Percentiles rank a stretch among this genome's conserved stretches.
Conservation (phyloP, 352 stramenopile species). For the Thraustochytrium sp. region DNA sequence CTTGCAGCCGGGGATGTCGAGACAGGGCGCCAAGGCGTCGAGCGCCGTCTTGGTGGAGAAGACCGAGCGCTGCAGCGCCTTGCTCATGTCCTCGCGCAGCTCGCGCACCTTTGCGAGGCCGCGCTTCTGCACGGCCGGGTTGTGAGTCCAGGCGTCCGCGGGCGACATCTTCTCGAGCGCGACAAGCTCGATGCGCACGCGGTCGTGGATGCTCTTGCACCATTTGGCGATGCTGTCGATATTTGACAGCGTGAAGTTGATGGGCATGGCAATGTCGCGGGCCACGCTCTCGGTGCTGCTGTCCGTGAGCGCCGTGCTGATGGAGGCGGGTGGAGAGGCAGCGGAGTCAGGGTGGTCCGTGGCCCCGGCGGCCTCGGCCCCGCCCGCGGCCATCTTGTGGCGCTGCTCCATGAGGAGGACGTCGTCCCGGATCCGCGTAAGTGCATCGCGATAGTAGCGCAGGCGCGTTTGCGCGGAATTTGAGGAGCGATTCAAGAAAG, state of each 20-base stretch:
- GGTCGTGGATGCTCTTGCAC: neutral
- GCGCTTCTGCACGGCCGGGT: neutral
- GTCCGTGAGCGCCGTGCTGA: too few species aligned
- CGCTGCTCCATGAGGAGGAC: too few species aligned
- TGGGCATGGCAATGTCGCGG: neutral
- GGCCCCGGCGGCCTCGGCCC: too few species aligned
- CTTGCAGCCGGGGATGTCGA: neutral
- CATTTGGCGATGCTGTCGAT: neutral
- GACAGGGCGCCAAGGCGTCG: neutral
- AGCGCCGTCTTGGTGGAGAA: neutral
- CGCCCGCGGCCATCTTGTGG: too few species aligned
- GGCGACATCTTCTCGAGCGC: neutral
- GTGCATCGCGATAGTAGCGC: slow-evolving; percentile 5
- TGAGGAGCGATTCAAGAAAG: neutral
- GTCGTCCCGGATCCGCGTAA: neutral
- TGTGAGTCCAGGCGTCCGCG: neutral
- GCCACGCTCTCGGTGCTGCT: neutral
- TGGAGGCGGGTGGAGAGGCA: too few species aligned
- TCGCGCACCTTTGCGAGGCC: neutral
- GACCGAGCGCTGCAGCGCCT: neutral
- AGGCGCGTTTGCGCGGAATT: neutral
- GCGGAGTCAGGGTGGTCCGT: too few species aligned
- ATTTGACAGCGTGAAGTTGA: slow-evolving; percentile 38
- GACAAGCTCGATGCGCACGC: neutral
- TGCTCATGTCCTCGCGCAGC: neutral